Conservation (phyloP, 257 asterid genomes). For the Rhazya stricta region DNA sequence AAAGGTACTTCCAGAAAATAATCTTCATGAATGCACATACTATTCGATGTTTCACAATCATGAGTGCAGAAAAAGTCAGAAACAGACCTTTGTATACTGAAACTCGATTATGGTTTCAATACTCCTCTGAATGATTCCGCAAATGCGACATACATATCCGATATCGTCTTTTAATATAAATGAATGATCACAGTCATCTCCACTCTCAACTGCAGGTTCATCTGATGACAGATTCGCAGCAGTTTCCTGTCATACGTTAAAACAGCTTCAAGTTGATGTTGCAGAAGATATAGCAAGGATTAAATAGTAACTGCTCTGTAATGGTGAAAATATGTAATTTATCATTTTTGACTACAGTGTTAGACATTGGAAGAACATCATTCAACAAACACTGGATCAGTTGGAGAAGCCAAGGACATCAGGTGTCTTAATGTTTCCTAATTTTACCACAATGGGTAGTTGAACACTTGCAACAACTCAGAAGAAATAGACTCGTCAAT, state of each 20-base stretch:
- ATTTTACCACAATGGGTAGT: not conserved
- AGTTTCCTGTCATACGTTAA: constrained; percentile 44
- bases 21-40: constrained; percentile 10
- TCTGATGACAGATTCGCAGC: constrained; percentile 36
- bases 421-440: not conserved
- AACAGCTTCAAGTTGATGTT: not conserved
- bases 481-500: not conserved
- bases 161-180: constrained; percentile 85
- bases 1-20: not conserved
- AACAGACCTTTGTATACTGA: constrained; percentile 74
- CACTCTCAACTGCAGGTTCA: constrained; percentile 42
- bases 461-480: not conserved
- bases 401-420: not conserved
- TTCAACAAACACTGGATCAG: not conserved
- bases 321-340: not conserved
- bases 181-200: constrained; percentile 80
- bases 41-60: constrained; percentile 19
- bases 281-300: constrained; percentile 1
- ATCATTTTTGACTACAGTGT: not conserved
- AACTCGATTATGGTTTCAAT: constrained; percentile 83
- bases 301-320: not conserved
- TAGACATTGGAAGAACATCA: not conserved
- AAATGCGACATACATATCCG: constrained; percentile 90
- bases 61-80: constrained; percentile 15
- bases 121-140: constrained; percentile 83